phyloP scores from a whole-genome alignment of 2,329 filamentous ascomycete species.

The Fusarium chuoi region DNA sequence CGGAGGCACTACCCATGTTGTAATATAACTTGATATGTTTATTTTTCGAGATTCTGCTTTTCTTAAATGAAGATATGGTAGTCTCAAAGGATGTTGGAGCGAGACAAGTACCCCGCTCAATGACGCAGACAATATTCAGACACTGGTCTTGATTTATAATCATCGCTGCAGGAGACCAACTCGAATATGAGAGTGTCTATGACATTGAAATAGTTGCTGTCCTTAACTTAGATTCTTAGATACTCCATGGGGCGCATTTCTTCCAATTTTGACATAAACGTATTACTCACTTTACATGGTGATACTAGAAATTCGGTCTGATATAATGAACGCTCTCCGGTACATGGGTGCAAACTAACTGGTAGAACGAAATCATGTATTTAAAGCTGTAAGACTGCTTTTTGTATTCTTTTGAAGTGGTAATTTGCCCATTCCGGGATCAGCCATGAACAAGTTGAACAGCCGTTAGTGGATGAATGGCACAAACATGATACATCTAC shows the following conservation, averaged over 20 bases:
- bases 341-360: background rate
- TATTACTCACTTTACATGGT: background rate
- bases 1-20: background rate
- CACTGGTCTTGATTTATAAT: constrained; percentile 30
- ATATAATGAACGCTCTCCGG: no score
- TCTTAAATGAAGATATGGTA: background rate
- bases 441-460: background rate
- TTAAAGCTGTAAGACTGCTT: background rate
- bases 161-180: background rate
- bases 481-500: no score
- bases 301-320: background rate
- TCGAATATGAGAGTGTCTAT: background rate
- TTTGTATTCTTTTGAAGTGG: no score
- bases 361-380: background rate
- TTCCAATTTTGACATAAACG: no score
- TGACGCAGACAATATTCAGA: constrained; percentile 16
- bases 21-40: background rate
- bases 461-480: no score
- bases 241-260: no score
- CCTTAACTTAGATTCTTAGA: no score
- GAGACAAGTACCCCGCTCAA: constrained; percentile 29
- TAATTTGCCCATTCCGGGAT: background rate
- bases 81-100: background rate
- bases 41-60: background rate
- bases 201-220: no score